Base-by-base conservation (phyloP, 495 filamentous ascomycete genomes). In the Hypomontagnella monticulosa region DNA sequence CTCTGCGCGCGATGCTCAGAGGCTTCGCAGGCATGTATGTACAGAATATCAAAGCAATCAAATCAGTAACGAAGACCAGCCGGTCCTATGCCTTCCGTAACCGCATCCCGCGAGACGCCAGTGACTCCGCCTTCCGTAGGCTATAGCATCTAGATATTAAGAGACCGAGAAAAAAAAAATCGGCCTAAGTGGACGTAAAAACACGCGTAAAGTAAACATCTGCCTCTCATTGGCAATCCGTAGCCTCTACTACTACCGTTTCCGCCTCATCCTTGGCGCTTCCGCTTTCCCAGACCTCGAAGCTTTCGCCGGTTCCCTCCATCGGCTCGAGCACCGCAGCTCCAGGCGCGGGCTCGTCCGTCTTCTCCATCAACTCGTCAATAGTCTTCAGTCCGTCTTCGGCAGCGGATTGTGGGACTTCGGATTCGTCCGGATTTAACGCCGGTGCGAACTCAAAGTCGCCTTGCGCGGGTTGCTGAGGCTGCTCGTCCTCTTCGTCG, bases 271-370 rank as follows among this genome's bases (percentile, higher is more conserved):
- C 86, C 53, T 83, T 84, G 15, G 84, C 81, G 65, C 83, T 87
- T 36, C 76, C 82, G 70, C 85, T 88, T 76, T 89, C 87, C 86
- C 86, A 89, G 20, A 90, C 79, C 73, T 88, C 84, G 70, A 85
- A 86, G 59, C 73, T 80, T 59, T 83, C 81, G 33, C 77, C 81
- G 0, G 81, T 78, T 19, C 80, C 82, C 42, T 84, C 82, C 14
- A 86, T 75, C 3, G 83, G 82, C 40, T 80, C 74, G 19, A 86
- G 72, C 8, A 81, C 59, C 2, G 78, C 80, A 0, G 83, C 82
- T 43, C 75, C 66, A 30, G 74, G 71, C 1, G 72, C 74, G 1
- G 74, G 57, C 4, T 74, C 69, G 4, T 76, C 72, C 19, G 69
- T 65, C 63, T 79, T 76, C 16, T 72, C 68, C 82, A 86, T 85